Evolutionary conservation across 2,329 filamentous ascomycete genomes (phyloP), one percentile per base, ranked within the genome.

Genomic region (Coniochaeta sp.): DNA sequence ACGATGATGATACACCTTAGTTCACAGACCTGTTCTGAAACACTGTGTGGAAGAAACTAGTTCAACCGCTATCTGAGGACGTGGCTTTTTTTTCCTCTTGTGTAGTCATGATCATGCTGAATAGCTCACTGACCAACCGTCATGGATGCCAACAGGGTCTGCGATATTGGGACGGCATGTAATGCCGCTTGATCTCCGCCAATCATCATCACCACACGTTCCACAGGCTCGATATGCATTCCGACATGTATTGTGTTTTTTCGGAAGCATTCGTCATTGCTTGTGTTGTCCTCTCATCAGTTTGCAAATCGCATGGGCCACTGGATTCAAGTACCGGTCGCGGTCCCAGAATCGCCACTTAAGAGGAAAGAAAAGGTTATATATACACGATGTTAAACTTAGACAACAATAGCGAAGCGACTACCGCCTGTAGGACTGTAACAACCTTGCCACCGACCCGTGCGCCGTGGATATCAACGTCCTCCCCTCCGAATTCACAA

Each of bases 11-110:
- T 78, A 82, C 74, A 77, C 70, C 77, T 81, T 79, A 78, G 78
- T 83, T 88, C 88, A 91, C 88, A 91, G 88, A 91, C 88, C 89
- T 91, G 88, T 89, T 88, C 89, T 81, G 87, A 91, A 89, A 75
- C 71, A 69, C 69, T 65, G 80, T 90, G 87, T 89, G 81, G 88
- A 89, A 81, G 79, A 72, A 78, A 76, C 77, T 85, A 87, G 85
- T 87, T 85, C 88, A 91, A 91, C 87, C 89, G 88, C 88, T 91
- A 86, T 90, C 88, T 90, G 88, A 90, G 69, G 32, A 57, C 47
- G 16, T 30, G 47, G 16, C 24, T 24, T 6, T 6, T n/a, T 22
- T 47, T 9, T n/a, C 19, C n/a, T 24, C 3, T 47, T 47, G n/a
- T 14, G 7, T 32, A 9, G 30, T 19, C 3, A 42, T 22, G 5